Percentiles rank a stretch among this genome's conserved stretches.
phyloP scores from a whole-genome alignment of 345 rosid species.

The Gossypium rotundifolium region DNA sequence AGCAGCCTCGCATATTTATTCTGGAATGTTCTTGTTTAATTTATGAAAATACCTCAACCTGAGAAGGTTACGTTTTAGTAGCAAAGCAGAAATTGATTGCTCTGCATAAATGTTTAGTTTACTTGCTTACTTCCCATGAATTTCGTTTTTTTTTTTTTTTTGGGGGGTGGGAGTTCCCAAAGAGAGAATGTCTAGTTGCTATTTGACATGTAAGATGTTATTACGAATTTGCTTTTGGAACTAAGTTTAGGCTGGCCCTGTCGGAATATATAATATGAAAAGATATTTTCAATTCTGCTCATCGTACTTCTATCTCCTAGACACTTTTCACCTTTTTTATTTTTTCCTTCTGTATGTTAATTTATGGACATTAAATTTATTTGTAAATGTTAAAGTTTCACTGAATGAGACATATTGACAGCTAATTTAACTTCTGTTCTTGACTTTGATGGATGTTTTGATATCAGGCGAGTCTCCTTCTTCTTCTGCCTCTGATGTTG shows the following conservation, averaged over 20 bases:
- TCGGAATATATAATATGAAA: too few species aligned
- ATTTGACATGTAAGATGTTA: neutral
- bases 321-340: neutral
- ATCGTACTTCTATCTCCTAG: neutral
- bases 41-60: neutral
- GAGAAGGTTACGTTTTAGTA: neutral
- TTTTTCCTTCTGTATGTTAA: neutral
- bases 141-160: neutral
- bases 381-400: neutral
- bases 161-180: too few species aligned
- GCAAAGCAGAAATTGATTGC: neutral
- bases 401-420: neutral
- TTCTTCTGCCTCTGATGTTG: conserved; percentile 95
- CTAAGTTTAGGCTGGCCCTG: neutral
- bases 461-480: conserved; percentile 93
- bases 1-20: neutral
- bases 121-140: neutral
- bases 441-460: conserved; percentile 6
- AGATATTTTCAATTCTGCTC: neutral
- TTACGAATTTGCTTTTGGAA: neutral
- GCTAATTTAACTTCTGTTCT: neutral
- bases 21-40: neutral
- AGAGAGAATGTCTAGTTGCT: neutral
- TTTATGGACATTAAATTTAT: neutral
- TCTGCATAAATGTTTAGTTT: neutral